A percentile compares a stretch with the other conserved stretches of the same genome.
phyloP scores from a whole-genome alignment of 306 rosid genomes.

The Castanopsis chinensis region DNA sequence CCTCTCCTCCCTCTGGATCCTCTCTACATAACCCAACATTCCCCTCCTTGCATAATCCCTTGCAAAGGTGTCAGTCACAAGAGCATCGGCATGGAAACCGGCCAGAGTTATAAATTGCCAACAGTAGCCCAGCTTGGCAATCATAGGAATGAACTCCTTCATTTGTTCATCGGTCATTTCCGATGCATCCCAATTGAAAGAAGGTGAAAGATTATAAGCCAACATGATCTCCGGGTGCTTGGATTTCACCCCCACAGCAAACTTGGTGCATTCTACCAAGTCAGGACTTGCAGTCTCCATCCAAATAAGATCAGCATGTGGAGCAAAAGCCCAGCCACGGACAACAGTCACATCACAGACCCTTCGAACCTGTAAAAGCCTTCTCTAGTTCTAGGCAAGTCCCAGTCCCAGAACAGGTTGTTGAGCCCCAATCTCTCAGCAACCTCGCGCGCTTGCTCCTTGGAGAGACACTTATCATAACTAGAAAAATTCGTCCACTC shows the following conservation, averaged over 20 bases:
- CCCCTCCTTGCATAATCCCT: slow-evolving; percentile 79
- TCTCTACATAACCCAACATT: slow-evolving; percentile 93
- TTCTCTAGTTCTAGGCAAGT: slow-evolving; percentile 91
- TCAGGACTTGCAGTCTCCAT: slow-evolving; percentile 85
- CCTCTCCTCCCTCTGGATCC: slow-evolving; percentile 96
- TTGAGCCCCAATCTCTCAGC: slow-evolving; percentile 63
- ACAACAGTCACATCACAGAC: slow-evolving; percentile 66
- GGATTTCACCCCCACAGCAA: slow-evolving; percentile 70
- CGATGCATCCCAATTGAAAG: slow-evolving; percentile 98
- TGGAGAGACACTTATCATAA: slow-evolving; percentile 59
- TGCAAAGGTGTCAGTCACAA: slow-evolving; percentile 72
- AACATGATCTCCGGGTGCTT: slow-evolving; percentile 60
- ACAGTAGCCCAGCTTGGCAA: slow-evolving; percentile 77
- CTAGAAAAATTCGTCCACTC: slow-evolving; percentile 63
- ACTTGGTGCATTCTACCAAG: slow-evolving; percentile 66
- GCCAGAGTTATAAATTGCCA: slow-evolving; percentile 97
- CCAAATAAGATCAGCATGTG: slow-evolving; percentile 84
- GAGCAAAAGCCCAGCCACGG: slow-evolving; percentile 81
- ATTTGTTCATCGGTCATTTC: slow-evolving; percentile 81
- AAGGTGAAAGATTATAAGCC: slow-evolving; percentile 90
- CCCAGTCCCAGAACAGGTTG: slow-evolving; percentile 92
- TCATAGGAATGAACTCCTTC: slow-evolving; percentile 77
- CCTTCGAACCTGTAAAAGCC: slow-evolving; percentile 86
- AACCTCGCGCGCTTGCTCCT: slow-evolving; percentile 62
- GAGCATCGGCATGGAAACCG: slow-evolving; percentile 82